phyloP scores from a whole-genome alignment of 192 early-diverging fungal species.

The Obelidium mucronatum region DNA sequence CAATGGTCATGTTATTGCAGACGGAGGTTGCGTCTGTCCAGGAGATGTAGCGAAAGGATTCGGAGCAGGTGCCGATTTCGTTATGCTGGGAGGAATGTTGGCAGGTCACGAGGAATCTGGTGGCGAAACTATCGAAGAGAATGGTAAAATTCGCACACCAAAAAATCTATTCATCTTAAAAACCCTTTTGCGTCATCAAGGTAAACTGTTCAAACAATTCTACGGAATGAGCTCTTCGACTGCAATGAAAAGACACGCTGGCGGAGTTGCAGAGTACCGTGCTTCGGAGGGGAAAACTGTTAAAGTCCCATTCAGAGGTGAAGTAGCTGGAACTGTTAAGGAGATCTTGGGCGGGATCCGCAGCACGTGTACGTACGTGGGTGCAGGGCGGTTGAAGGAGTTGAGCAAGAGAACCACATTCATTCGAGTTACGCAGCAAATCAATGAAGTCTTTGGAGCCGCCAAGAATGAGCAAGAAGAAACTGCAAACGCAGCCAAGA shows the following conservation, averaged over 20 bases:
- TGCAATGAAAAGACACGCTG: conserved; percentile 24
- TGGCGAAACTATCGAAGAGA: conserved; percentile 29
- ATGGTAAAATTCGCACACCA: too few species aligned
- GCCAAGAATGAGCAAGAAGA: conserved; percentile 35
- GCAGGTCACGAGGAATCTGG: conserved; percentile 25
- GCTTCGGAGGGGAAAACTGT: conserved; percentile 30
- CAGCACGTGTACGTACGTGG: conserved; percentile 20
- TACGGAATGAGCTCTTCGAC: conserved; percentile 33
- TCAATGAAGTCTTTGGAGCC: conserved; percentile 32
- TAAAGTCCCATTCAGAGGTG: conserved; percentile 20
- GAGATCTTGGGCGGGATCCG: conserved; percentile 25
- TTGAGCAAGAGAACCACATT: conserved; percentile 30
- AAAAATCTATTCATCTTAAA: neutral
- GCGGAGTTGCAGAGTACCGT: conserved; percentile 25
- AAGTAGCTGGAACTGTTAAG: conserved; percentile 9
- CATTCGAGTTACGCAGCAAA: conserved; percentile 33
- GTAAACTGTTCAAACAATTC: conserved; percentile 26
- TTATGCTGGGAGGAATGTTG: conserved; percentile 33
- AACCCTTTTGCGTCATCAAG: neutral
- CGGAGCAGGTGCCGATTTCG: conserved; percentile 27
- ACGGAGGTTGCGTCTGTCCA: conserved; percentile 25
- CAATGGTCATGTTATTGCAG: conserved; percentile 26
- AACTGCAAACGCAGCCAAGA: neutral
- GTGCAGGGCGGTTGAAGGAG: conserved; percentile 26
- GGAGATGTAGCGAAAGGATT: conserved; percentile 34